Evolutionary conservation across 192 early-diverging fungal genomes (phyloP), one percentile per base, ranked within the genome.

Genomic region (Linnemannia elongata): DNA sequence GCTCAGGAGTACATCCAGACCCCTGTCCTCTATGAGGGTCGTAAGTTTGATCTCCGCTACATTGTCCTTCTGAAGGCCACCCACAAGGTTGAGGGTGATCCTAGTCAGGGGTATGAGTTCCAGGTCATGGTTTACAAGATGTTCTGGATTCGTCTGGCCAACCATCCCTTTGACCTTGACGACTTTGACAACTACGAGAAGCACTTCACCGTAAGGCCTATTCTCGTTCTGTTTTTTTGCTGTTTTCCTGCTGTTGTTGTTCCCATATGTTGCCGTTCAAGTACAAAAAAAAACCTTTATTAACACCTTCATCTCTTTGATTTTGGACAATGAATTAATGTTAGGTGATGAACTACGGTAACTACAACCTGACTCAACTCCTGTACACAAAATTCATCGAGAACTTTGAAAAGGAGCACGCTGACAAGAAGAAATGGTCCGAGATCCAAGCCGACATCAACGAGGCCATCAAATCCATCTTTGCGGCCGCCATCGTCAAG

Each of bases 121-220:
- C 89, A 89, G 57, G 49, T 84, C 49, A 83, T 89, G 83, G 83
- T 90, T 5, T 89, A 91, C 76, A 90, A 89, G 73, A 89, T 88
- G 88, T 91, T 91, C 77, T 90, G 89, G 89, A 87, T 90, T 45
- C 91, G 91, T 24, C 74, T 91, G 55, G 89, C 91, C 2, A 90
- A 91, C 74, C 88, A 91, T 42, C 66, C 80, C 24, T 81, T 85
- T 42, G 68, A 73, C 12, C 79, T 83, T 69, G 80, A 88, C 24
- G 88, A 89, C 57, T 76, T 87, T 72, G 83, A 89, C 57, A 89
- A 91, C 72, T 88, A 90, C 36, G 90, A 91, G 69, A 87, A 88
- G 30, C 89, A 91, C 36, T 91, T 91, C 41, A 91, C 90, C 1
- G 83, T 85, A 79, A 60, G 75, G n/a, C n/a, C 15, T 9, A 57